phyloP scores from a whole-genome alignment of 225 moss, liverwort and hornwort species.

The Climacium dendroides region DNA sequence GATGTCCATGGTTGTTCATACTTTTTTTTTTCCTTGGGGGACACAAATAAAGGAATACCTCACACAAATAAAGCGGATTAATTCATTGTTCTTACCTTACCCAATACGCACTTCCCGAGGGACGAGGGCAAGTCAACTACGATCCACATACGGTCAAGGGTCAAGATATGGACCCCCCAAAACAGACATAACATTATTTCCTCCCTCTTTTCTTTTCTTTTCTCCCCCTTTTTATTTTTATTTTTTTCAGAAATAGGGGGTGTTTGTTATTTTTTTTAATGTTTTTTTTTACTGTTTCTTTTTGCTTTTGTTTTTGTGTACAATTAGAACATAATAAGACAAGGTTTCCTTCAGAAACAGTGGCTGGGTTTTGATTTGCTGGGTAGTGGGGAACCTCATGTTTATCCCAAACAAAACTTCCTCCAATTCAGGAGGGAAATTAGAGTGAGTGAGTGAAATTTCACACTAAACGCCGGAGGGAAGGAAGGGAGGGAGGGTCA shows the following conservation, averaged over 20 bases:
- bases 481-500: background rate
- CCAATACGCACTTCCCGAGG: no score
- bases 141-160: background rate
- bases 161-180: background rate
- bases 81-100: no score
- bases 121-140: no score
- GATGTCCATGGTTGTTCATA: no score
- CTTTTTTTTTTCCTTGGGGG: no score
- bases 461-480: background rate
- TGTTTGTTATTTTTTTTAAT: no score
- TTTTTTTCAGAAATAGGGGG: background rate
- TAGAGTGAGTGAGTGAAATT: background rate
- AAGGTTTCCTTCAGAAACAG: background rate
- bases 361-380: background rate
- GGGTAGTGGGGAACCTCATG: background rate
- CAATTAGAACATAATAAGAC: background rate
- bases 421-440: background rate
- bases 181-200: background rate
- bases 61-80: no score
- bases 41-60: no score
- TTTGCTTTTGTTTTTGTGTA: background rate
- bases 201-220: no score
- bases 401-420: background rate
- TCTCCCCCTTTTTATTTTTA: background rate
- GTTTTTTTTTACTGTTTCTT: background rate